phyloP scores from a whole-genome alignment of 495 filamentous ascomycete genomes.

The Arthonia radiata region DNA sequence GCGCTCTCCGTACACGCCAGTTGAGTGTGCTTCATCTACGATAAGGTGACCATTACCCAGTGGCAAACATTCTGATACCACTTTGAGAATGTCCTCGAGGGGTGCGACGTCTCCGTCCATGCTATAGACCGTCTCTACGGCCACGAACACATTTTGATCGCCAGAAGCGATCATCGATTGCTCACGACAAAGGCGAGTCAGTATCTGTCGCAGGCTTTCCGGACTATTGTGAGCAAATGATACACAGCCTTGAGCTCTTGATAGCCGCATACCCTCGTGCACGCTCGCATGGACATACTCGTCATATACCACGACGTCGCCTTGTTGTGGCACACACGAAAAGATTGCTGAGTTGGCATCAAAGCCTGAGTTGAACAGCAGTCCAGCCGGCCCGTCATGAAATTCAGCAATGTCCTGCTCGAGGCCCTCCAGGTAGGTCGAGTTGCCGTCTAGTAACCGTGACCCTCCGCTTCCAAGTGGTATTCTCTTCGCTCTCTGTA shows the following conservation, averaged over 20 bases:
- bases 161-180: too few relatives aligned
- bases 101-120: slow-evolving; percentile 65
- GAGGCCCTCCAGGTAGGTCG: slow-evolving; percentile 31
- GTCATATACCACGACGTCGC: slow-evolving; percentile 49
- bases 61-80: slow-evolving; percentile 31
- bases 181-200: too few relatives aligned
- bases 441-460: slow-evolving; percentile 46
- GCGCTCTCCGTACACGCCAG: slow-evolving; percentile 34
- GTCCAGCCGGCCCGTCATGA: slow-evolving; percentile 32
- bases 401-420: slow-evolving; percentile 40
- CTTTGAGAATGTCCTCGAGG: slow-evolving; percentile 28
- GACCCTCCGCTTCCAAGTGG: slow-evolving; percentile 32
- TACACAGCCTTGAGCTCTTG: slow-evolving; percentile 22
- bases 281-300: slow-evolving; percentile 54
- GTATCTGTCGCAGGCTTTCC: slow-evolving; percentile 14
- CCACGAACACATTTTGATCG: slow-evolving; percentile 31
- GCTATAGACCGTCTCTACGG: slow-evolving; percentile 54
- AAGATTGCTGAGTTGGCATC: slow-evolving; percentile 54
- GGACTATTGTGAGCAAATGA: slow-evolving; percentile 40
- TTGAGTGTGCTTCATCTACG: slow-evolving; percentile 60
- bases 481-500: slow-evolving; percentile 7
- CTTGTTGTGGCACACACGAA: slow-evolving; percentile 36
- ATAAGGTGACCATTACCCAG: slow-evolving; percentile 37
- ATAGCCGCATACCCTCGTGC: slow-evolving; percentile 53
- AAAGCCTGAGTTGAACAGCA: slow-evolving; percentile 59